These are phyloP conservation scores for Aaosphaeria arxii DNA, from an alignment of 2,329 filamentous ascomycete genomes.

Conservation along the genomic window DNA sequence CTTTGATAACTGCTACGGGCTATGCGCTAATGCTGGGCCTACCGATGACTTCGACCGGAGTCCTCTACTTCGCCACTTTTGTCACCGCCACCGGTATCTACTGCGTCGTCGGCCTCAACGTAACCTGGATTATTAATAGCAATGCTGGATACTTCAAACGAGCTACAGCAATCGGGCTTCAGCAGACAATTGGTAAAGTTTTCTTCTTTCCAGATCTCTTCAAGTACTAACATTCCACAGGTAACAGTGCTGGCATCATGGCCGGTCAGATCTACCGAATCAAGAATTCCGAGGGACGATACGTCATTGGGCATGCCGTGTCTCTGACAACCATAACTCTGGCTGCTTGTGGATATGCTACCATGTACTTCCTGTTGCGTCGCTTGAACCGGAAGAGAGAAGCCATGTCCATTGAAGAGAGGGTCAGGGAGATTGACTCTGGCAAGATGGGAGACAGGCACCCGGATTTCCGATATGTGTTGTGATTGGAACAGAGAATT, in stretches of 20 bases:
- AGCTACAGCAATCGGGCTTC: slow-evolving; percentile 25
- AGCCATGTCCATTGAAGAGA: slow-evolving; percentile 44
- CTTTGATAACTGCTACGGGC: not conserved
- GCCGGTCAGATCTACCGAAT: slow-evolving; percentile 28
- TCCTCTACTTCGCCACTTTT: slow-evolving; percentile 3
- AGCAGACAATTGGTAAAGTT: no score
- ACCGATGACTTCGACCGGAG: not conserved
- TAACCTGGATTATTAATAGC: slow-evolving; percentile 33
- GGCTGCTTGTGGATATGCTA: slow-evolving; percentile 8
- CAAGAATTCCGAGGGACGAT: slow-evolving; percentile 18
- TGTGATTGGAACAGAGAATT: slow-evolving; percentile 1
- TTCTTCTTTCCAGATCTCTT: no score
- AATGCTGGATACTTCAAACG: slow-evolving; percentile 31
- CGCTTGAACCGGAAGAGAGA: slow-evolving; percentile 48
- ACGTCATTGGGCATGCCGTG: slow-evolving; percentile 20
- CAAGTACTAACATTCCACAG: no score
- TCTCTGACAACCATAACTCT: slow-evolving; percentile 6
- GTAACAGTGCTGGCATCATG: slow-evolving; percentile 24
- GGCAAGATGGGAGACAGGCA: slow-evolving; percentile 49
- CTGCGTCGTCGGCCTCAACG: slow-evolving; percentile 15
- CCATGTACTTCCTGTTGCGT: slow-evolving; percentile 43
- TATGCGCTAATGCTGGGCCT: not conserved
- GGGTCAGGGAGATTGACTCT: slow-evolving; percentile 45
- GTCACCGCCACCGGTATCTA: slow-evolving; percentile 24
- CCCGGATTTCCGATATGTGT: slow-evolving; percentile 47